Evolutionary conservation across 371 early-diverging fungal species (phyloP).

Genomic region (Mycotypha africana): DNA sequence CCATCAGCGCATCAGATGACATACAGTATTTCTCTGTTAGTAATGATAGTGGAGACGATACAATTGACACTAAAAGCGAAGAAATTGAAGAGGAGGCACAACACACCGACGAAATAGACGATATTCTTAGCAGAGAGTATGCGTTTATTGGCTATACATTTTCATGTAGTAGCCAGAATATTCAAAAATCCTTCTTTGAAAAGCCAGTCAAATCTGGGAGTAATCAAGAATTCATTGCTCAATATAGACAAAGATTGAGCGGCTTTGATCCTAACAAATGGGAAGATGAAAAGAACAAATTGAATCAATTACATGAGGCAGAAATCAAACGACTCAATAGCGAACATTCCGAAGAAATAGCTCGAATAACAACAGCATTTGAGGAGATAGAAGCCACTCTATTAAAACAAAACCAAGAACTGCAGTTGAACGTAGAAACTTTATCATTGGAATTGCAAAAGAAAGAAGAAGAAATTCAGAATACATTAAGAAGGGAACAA

Average conservation of each 20-base stretch:
- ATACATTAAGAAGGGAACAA: no score
- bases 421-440: no score
- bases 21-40: constrained; percentile 80
- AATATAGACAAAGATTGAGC: constrained; percentile 1
- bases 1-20: constrained; percentile 75
- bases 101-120: constrained; percentile 20
- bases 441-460: no score
- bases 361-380: no score
- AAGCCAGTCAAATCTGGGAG: neutral
- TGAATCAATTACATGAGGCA: neutral
- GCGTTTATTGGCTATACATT: constrained; percentile 88
- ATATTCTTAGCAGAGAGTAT: constrained; percentile 57
- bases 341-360: neutral
- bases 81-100: constrained; percentile 27
- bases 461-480: no score
- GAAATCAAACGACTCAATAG: neutral
- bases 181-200: neutral
- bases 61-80: constrained; percentile 23
- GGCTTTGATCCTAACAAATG: neutral
- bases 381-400: no score
- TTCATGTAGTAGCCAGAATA: neutral
- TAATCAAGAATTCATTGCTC: neutral
- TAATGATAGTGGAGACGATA: constrained; percentile 34
- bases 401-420: no score
- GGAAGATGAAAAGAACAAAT: neutral